Evolutionary conservation across 495 filamentous ascomycete genomes (phyloP), one percentile per base, ranked within the genome.

Genomic region (Neurospora intermedia): DNA sequence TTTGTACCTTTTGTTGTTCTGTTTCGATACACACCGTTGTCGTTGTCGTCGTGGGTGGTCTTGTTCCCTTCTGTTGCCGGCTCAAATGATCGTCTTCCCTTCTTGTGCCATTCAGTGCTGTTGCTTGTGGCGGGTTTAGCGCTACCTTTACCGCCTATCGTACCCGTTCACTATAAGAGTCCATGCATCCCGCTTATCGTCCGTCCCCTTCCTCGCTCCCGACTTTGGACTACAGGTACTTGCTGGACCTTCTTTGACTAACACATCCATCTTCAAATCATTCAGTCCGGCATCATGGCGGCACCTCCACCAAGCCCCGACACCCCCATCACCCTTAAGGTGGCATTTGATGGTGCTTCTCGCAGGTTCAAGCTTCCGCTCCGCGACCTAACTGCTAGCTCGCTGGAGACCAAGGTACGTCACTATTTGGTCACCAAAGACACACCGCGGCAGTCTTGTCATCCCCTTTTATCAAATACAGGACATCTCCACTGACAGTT

Each of bases 281-380:
- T 70, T 43, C 40, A 74, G 39, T 42, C 43, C 38, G 48, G 48
- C 54, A 31, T 39, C 66, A 38, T 18, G 35, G 62, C 38, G n/a
- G n/a, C 46, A 35, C n/a, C 6, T 70, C 42, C 48, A 73, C 72
- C 40, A 46, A 11, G 70, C 38, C 41, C 88, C 43, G 93, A 94
- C 72, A 94, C 93, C 71, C 82, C 90, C 72, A 91, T 99, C 78
- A 93, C 91, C 70, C 83, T 97, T 82, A 98, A 98, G 84, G 86
- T 97, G 76, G 88, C 88, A 73, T 87, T 91, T 75, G 89, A 93
- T 76, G 91, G 90, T 74, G 81, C 78, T 73, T 91, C 89, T 76
- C 89, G 92, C 70, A 91, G 94, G 78, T 94, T 97, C 84, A 98
- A 97, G 86, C 85, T 99, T 18, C 91, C 93, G 45, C 84, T 99